These are phyloP conservation scores for Globisporangium yorkense DNA, from an alignment of 352 stramenopile genomes.

Conservation along the genomic window DNA sequence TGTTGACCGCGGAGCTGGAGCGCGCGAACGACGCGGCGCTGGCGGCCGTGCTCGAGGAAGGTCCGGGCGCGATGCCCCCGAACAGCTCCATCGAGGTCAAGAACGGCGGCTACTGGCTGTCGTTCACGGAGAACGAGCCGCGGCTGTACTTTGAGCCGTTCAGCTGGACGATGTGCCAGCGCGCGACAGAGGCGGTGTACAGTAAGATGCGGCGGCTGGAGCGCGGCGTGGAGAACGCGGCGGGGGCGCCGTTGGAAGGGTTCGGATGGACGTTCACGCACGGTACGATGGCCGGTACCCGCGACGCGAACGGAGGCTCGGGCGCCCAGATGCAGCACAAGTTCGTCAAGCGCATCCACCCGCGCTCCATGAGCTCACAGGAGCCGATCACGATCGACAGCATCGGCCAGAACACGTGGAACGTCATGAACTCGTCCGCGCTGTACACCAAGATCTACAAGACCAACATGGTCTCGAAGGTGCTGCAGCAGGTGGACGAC, in stretches of 20 bases:
- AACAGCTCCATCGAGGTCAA: not conserved
- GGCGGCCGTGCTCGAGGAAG: no score
- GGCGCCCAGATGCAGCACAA: no score
- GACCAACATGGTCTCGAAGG: slow-evolving; percentile 28
- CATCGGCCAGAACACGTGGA: slow-evolving; percentile 26
- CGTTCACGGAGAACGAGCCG: slow-evolving; percentile 11
- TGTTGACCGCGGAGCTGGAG: slow-evolving; percentile 4
- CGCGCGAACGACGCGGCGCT: not conserved
- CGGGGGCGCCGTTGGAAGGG: no score
- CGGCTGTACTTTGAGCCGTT: slow-evolving; percentile 7
- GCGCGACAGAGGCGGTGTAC: slow-evolving; percentile 4
- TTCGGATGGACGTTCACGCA: no score
- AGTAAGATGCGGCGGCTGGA: no score
- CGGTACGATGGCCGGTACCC: no score
- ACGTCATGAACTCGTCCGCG: slow-evolving; percentile 28
- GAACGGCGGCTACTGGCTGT: slow-evolving; percentile 3
- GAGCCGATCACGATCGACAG: slow-evolving; percentile 24
- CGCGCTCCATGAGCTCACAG: no score
- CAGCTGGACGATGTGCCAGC: slow-evolving; percentile 6
- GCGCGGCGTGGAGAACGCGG: no score
- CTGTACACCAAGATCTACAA: slow-evolving; percentile 36
- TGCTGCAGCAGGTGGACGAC: slow-evolving; percentile 33
- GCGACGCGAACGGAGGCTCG: no score
- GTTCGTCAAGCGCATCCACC: no score
- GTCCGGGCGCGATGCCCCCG: no score